These are phyloP conservation scores for Penicillium paxilli DNA, from an alignment of 495 filamentous ascomycete species.

Conservation along the genomic window DNA sequence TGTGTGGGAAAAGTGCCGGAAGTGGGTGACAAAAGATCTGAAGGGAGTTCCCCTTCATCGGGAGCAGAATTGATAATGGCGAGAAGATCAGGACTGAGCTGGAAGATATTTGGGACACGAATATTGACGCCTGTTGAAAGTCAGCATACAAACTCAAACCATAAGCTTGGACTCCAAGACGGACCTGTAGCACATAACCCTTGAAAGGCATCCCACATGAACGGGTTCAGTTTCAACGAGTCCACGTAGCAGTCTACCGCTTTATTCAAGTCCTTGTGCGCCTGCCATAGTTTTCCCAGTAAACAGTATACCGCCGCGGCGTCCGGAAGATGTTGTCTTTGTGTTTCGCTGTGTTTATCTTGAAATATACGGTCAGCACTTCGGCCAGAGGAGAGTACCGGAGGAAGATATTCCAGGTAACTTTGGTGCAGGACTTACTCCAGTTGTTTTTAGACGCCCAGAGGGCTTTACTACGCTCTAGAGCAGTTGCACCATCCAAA, in stretches of 20 bases:
- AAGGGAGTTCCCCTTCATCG: constrained; percentile 33
- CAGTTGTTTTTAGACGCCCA: constrained; percentile 74
- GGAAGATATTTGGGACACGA: constrained; percentile 81
- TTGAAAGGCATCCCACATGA: constrained; percentile 97
- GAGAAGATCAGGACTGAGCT: constrained; percentile 67
- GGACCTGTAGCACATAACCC: constrained; percentile 71
- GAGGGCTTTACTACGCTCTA: constrained; percentile 69
- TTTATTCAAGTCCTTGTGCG: constrained; percentile 74
- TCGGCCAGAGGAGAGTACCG: no score
- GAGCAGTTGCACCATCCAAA: constrained; percentile 73
- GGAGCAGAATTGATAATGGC: constrained; percentile 44
- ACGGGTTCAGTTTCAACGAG: constrained; percentile 85
- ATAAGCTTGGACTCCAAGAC: constrained; percentile 14
- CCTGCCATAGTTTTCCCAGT: constrained; percentile 83
- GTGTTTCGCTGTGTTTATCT: constrained; percentile 70
- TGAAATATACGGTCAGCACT: constrained; percentile 13
- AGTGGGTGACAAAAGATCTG: constrained; percentile 37
- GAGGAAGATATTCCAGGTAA: no score
- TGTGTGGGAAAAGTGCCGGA: constrained; percentile 45
- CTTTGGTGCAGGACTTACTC: constrained; percentile 50
- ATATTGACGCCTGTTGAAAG: constrained; percentile 65
- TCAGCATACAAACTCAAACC: constrained; percentile 14
- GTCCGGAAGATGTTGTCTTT: constrained; percentile 71
- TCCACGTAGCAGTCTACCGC: constrained; percentile 83
- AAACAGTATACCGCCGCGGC: constrained; percentile 77